These are phyloP conservation scores for Termitomyces sp. DNA, from an alignment of 768 basidiomycete species.

Conservation along the genomic window DNA sequence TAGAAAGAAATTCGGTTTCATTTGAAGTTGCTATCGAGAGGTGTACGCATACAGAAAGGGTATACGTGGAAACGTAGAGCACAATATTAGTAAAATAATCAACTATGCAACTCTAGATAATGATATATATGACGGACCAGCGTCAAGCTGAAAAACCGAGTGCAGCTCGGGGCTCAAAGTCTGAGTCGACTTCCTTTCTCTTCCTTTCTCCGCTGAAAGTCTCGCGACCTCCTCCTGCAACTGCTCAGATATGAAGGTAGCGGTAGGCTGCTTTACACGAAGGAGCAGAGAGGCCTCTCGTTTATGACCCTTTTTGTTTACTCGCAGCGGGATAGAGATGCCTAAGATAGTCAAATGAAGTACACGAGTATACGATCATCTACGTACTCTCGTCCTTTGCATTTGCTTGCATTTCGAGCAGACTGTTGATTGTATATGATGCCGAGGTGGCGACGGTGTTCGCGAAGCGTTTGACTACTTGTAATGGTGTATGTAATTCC, in stretches of 20 bases:
- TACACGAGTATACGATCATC: neutral
- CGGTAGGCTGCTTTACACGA: conserved; percentile 1
- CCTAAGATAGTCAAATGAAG: neutral
- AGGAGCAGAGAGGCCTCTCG: neutral
- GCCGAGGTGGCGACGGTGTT: conserved; percentile 13
- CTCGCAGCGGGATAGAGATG: neutral
- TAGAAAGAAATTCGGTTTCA: neutral
- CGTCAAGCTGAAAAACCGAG: neutral
- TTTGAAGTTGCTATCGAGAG: neutral
- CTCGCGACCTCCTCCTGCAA: neutral
- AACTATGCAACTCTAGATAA: neutral
- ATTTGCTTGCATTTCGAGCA: conserved; percentile 14
- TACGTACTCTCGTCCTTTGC: conserved; percentile 8
- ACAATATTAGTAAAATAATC: neutral
- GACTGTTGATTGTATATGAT: conserved; percentile 9
- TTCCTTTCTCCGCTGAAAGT: neutral
- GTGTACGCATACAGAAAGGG: neutral
- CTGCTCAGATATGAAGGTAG: neutral
- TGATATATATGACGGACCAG: neutral
- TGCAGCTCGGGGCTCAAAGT: neutral
- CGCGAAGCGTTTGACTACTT: neutral
- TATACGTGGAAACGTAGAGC: neutral
- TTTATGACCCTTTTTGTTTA: neutral
- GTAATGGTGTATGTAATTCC: conserved; percentile 2
- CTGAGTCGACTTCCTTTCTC: neutral